Percentiles rank a stretch among this genome's conserved stretches.
These are phyloP conservation scores for Phlebopus sp. DNA, from an alignment of 1,284 basidiomycete genomes.

Conservation along the genomic window DNA sequence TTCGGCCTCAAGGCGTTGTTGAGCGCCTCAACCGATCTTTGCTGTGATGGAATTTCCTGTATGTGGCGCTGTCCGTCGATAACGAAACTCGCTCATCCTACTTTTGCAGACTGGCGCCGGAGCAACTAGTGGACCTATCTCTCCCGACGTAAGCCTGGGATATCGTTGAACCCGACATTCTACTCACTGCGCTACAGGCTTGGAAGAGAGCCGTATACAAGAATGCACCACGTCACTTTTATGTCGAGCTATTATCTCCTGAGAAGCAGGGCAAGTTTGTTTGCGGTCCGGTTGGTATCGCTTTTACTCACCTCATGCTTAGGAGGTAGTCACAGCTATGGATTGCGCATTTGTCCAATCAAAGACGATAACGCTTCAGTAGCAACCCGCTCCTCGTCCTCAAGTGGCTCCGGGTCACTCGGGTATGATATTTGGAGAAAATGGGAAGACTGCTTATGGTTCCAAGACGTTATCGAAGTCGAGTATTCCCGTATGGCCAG, in stretches of 20 bases:
- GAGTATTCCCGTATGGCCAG: conserved; percentile 63
- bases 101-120: conserved; percentile 10
- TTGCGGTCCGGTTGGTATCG: not conserved
- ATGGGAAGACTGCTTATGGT: conserved; percentile 78
- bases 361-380: conserved; percentile 40
- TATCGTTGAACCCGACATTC: not conserved
- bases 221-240: conserved; percentile 56
- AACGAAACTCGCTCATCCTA: not conserved
- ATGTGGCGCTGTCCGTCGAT: conserved; percentile 1
- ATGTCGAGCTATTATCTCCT: conserved; percentile 53
- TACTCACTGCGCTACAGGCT: conserved; percentile 28
- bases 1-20: not conserved
- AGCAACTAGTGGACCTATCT: conserved; percentile 13
- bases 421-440: conserved; percentile 73
- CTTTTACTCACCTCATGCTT: conserved; percentile 1
- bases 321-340: conserved; percentile 58
- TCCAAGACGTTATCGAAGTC: conserved; percentile 64
- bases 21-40: not conserved
- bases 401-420: conserved; percentile 27
- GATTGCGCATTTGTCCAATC: conserved; percentile 58
- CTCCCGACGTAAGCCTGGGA: conserved; percentile 24
- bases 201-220: conserved; percentile 61
- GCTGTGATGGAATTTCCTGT: conserved; percentile 10
- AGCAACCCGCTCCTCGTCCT: conserved; percentile 30
- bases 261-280: conserved; percentile 54